Base-by-base conservation (phyloP, 73 alveolate genomes). In the Blepharisma stoltei region DNA sequence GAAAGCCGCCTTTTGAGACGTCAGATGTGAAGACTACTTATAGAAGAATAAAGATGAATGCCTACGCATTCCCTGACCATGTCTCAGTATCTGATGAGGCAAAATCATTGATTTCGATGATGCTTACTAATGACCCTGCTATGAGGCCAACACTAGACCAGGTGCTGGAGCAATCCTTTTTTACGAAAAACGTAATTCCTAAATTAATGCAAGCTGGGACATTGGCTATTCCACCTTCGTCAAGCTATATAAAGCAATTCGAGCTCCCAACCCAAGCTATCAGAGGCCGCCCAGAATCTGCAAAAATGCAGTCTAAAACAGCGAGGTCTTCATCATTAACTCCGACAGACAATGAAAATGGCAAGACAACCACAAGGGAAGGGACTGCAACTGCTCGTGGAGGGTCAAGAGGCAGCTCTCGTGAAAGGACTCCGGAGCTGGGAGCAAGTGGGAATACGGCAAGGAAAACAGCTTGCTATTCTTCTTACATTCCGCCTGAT, bases 181-280 rank as follows among this genome's bases (percentile, higher is more conserved):
- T 84, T 78, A 84, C 65, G 69, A 84, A 80, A 18, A 85, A 85
- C 81, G 93, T 37, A 21, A 94, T 97, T 65, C 99, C 99, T 38
- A 91, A 92, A 80, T 82, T 89, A 20, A 84, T 97, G 43, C 99
- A 99, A 14, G 81, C 93, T 3, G 78, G 95, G 41, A 92, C 98
- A 6, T 76, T 97, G 71, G 97, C 93, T 54, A 82, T 95, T 77
- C 99, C 99, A 11, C 98, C 98, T 77, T 80, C 98, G 1, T 90
- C 96, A 4, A 79, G 95, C 6, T 93, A 91, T 69, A 89, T 92
- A 48, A 86, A 90, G 70, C 83, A 93, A 76, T 95, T 88, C 47
- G 67, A 54, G 46, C 18, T 9, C 73, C 46, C 48, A 32, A 32
- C 41, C 18, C 73, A 11, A 18, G 37, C 14, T 60, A 14, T 20